Conservation (phyloP, 2,329 filamentous ascomycete genomes). For the Colletotrichum destructivum region DNA sequence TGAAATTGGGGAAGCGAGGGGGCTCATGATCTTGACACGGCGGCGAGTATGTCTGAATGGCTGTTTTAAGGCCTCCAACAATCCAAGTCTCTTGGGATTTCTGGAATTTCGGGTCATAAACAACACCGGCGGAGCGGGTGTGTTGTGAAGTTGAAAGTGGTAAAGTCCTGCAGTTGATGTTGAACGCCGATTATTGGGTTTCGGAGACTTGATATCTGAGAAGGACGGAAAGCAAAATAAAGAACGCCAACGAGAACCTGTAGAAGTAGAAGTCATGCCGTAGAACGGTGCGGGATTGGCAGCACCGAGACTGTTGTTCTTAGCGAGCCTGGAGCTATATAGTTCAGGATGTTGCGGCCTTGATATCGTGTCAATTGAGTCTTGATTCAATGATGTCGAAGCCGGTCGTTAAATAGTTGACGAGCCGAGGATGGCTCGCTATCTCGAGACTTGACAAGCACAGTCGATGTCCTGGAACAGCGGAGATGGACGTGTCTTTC, state of each 20-base stretch:
- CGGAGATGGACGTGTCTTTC: neutral
- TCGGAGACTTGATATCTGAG: neutral
- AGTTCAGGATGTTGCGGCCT: too few relatives aligned
- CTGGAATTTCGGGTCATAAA: neutral
- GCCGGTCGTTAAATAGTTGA: neutral
- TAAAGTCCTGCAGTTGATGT: neutral
- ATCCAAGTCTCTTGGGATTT: neutral
- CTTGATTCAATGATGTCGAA: too few relatives aligned
- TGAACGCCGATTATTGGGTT: neutral
- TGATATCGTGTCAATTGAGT: neutral
- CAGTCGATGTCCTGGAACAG: constrained; percentile 7
- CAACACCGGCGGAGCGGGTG: neutral
- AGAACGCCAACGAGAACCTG: neutral
- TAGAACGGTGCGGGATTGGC: neutral
- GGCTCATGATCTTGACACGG: neutral
- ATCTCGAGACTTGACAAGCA: neutral
- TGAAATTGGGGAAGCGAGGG: neutral
- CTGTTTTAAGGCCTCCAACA: neutral
- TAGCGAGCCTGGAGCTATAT: neutral
- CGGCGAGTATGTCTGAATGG: neutral
- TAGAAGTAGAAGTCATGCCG: neutral
- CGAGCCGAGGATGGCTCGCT: neutral
- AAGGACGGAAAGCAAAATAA: neutral
- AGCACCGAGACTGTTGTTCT: neutral
- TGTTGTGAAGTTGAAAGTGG: neutral